Evolutionary conservation across 2,329 filamentous ascomycete species (phyloP), one percentile per base, ranked within the genome.

Genomic region (Trichoderma sp.): DNA sequence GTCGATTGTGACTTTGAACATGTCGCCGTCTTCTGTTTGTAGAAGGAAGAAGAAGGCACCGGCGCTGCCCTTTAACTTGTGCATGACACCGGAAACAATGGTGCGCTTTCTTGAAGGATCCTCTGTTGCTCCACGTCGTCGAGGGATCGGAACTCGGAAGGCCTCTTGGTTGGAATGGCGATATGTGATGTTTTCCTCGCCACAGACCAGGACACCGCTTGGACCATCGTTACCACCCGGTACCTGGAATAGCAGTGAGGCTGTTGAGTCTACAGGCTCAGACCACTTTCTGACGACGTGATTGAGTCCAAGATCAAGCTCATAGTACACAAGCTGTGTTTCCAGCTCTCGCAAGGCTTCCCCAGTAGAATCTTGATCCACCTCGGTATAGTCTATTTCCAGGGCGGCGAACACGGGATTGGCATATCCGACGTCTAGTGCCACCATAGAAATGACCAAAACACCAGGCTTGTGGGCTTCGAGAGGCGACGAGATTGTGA

Each of bases 231-330:
- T 92, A 24, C 96, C 96, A 71, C 96, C 96, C 0, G 96, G 96
- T 0, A 99, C 94, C 75, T 97, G 95, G 80, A 99, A 97, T 1
- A 99, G 86, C 72, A 96, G 89, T 29, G 92, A 94, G 0, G 96
- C 92, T 0, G 92, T 93, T 62, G 94, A 89, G 77, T 98, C 95
- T 6, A 99, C 96, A 0, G 92, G 88, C 74, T 99, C 96, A 14
- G 93, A 92, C 96, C 96, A 99, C 79, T 94, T 97, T 70, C 95
- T 90, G 24, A 99, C 94, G 47, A 99, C 96, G 77, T 99, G 96
- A 75, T 99, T 99, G 67, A 99, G 83, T 40, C 96, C 96, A 33
- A 99, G 87, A 76, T 99, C 96, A 27, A 99, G 89, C 81, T 98
- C 96, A 77, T 99, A 99, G 81, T 98, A 99, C 0, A 98, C 95